Conservation (phyloP, 2,329 filamentous ascomycete species). For the Colletotrichum sidae region DNA sequence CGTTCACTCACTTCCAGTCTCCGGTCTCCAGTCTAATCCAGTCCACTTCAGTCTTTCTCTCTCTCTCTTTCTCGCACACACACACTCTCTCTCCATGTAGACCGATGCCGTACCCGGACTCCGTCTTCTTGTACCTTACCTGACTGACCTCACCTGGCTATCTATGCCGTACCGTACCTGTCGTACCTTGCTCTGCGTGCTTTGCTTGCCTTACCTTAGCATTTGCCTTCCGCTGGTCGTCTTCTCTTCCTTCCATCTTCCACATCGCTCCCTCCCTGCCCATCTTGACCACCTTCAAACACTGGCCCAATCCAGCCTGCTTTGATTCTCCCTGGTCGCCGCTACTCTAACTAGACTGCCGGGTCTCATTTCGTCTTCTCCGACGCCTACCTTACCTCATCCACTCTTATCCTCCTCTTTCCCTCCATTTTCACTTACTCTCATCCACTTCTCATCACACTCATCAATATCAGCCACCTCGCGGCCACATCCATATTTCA, state of each 20-base stretch:
- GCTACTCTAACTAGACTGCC: conserved; percentile 22
- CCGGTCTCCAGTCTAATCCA: too few relatives aligned
- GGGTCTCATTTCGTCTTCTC: conserved; percentile 23
- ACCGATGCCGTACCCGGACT: not conserved
- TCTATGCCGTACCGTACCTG: conserved; percentile 16
- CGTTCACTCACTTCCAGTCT: conserved; percentile 15
- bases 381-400: conserved; percentile 16
- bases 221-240: conserved; percentile 38
- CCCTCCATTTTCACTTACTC: conserved; percentile 4
- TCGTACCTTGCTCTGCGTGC: not conserved
- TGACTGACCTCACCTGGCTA: conserved; percentile 9
- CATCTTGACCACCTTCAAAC: conserved; percentile 38
- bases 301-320: conserved; percentile 23
- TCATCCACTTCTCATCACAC: conserved; percentile 8
- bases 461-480: conserved; percentile 12
- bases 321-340: conserved; percentile 31
- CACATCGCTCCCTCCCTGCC: conserved; percentile 38
- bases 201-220: conserved; percentile 29
- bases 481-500: conserved; percentile 22
- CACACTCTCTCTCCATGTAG: too few relatives aligned
- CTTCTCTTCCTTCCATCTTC: conserved; percentile 37
- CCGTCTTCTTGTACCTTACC: not conserved
- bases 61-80: too few relatives aligned
- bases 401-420: conserved; percentile 12
- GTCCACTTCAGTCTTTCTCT: too few relatives aligned